Evolutionary conservation across 306 rosid species (phyloP), one percentile per base, ranked within the genome.

Genomic region (Prunus mume): DNA sequence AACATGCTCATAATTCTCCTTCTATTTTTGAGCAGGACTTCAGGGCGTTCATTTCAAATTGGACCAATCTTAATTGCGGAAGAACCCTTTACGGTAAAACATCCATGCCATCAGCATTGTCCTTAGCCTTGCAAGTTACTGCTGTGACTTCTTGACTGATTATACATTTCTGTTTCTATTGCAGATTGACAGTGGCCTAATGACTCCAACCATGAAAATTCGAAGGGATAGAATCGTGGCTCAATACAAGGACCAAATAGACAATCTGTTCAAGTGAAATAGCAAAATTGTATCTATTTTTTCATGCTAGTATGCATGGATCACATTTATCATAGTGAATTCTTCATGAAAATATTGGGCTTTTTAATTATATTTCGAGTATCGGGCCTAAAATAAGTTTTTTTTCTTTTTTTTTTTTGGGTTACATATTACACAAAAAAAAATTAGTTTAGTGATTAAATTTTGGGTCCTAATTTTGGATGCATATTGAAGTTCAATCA

Each of bases 191-290:
- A 86, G 82, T 62, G 97, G 95, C 22, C 81, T 92, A 67, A 83
- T 95, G 96, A 95, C 96, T 67, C 97, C 96, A 2, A 95, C 98
- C 5, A 83, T 95, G 98, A 92, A 95, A 78, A 81, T 95, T 67
- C 91, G 95, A 83, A 80, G 98, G 84, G 96, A 95, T 75, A 84
- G 72, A 71, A 95, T 92, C 25, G 81, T 80, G 75, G 85, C 83
- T 79, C 86, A 68, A 57, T 88, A 87, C 88, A 72, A 63, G 81
- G 88, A 95, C 60, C 85, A 92, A 82, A 89, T 92, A 83, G 93
- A 92, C 77, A 81, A 86, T 69, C 75, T 95, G 60, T 92, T 84
- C 93, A 85, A 86, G 85, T 90, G 81, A 81, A 61, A 7, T 32
- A 10, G 9, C 34, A 25, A 2, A 28, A 20, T n/a, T 32, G n/a